Evolutionary conservation across 805 yeast species (phyloP), one percentile per base, ranked within the genome.

Genomic region (Monosporozyma aerobia): DNA sequence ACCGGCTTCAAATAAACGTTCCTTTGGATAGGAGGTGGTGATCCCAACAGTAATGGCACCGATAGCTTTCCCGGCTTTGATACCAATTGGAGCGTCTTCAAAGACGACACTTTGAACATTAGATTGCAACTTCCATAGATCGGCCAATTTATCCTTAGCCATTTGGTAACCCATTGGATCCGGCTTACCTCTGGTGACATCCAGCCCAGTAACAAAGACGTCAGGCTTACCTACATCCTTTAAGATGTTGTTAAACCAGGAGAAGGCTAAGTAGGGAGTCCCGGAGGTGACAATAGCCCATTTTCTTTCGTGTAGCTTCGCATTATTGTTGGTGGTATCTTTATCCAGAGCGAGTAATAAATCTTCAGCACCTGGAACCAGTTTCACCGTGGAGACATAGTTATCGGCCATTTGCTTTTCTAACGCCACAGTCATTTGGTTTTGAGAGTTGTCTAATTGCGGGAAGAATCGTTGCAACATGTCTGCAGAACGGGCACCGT

Each of bases 231-330:
- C 76, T 37, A 74, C 70, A 48, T 78, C 77, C 60, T 83, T 76
- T 67, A 85, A 78, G 22, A 59, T 58, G 10, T 57, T 57, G 57
- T 74, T 73, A 63, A 87, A 79, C 90, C 95, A 87, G 52, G 81
- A 77, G 59, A 79, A 74, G 33, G 94, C 95, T 69, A 87, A 72
- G 19, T 79, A 81, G 53, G 77, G 74, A 47, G 89, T 81, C 51
- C 95, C 95, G 41, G 87, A 80, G 14, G 95, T 87, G 53, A 87
- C 94, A 65, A 87, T 82, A 47, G 88, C 90, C 87, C 94, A 87
- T 70, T 78, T 80, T 56, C 68, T 65, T 45, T 78, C 76, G 3
- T 44, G 30, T 10, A 50, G 40, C 9, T 41, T 32, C 9, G 40
- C 45, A 4, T 25, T 50, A 5, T 52, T 44, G 35, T 35, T 23